Base-by-base conservation (phyloP, 148 eudicot species). In the Fallopia convolvulus region DNA sequence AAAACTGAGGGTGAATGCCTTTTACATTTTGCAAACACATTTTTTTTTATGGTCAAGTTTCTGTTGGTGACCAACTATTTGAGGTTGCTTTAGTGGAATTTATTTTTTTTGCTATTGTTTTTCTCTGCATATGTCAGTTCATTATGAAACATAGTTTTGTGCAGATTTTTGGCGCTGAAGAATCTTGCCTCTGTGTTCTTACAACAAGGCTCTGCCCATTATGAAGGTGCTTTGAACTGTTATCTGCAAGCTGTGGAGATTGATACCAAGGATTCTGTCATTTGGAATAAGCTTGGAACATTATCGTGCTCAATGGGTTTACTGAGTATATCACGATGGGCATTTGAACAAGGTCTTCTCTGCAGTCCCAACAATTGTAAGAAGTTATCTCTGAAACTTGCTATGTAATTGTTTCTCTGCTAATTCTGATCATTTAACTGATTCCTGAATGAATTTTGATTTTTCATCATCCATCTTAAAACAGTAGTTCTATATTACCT, bases 281-380 rank as follows among this genome's bases (percentile, higher is more conserved):
- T 93, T 41, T 95, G 99, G 99, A 95, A 95, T 84, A 93, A 95
- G 83, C 87, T 95, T 63, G 99, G 99, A 76, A 92, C 97, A 70
- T 78, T 95, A 77, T 85, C 99, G 53, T 95, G 99, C 81, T 91
- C 94, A 58, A 95, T 95, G 97, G 97, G 94, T 81, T 83, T 87
- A 71, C 79, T 91, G 83, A 95, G 97, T 81, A 93, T 88, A 76
- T 88, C 98, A 48, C 87, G 99, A 65, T 93, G 99, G 99, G 99
- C 99, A 79, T 95, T 95, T 89, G 99, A 95, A 74, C 97, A 95
- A 85, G 99, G 97, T 76, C 93, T 95, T 48, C 74, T 84, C 80
- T 95, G 97, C 90, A 95, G 99, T 79, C 99, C 99, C 32, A 95
- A 88, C 85, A 95, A 95, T 82, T 95, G 99, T 95, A 88, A 86